phyloP scores from a whole-genome alignment of 1,284 basidiomycete species.

The Baeospora myosura region DNA sequence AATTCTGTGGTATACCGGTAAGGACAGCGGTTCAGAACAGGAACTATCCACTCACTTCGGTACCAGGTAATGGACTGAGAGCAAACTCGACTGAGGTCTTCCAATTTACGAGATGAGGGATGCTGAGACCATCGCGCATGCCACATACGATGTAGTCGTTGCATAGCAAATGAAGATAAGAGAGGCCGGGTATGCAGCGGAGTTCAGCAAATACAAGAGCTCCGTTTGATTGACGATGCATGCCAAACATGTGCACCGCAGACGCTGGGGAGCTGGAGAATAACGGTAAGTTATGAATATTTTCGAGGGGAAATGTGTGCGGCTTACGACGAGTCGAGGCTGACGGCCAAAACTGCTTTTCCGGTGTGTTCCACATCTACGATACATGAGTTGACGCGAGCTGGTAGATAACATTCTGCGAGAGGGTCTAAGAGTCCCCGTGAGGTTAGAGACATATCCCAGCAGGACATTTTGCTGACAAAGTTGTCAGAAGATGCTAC shows the following conservation, averaged over 20 bases:
- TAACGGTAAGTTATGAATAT: neutral
- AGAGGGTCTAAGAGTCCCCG: constrained; percentile 2
- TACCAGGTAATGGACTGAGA: too few species aligned
- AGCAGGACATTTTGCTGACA: constrained; percentile 9
- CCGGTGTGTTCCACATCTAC: constrained; percentile 7
- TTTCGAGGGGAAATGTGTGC: neutral
- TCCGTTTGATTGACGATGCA: constrained; percentile 1
- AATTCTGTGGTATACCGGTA: too few species aligned
- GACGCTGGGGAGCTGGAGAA: constrained; percentile 1
- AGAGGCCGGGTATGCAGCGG: constrained; percentile 3
- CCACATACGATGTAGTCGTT: constrained; percentile 7
- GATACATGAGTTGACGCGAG: constrained; percentile 6
- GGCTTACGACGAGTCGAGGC: constrained; percentile 7
- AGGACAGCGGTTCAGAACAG: too few species aligned
- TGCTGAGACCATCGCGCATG: constrained; percentile 2
- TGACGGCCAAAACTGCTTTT: constrained; percentile 3
- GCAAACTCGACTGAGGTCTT: too few species aligned
- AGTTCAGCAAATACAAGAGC: constrained; percentile 5
- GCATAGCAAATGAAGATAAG: constrained; percentile 7
- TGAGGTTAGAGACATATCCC: constrained; percentile 5
- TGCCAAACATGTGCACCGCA: too few species aligned
- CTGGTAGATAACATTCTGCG: constrained; percentile 8
- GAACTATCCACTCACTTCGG: too few species aligned
- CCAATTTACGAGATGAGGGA: constrained; percentile 7
- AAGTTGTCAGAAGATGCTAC: constrained; percentile 9